Conservation (phyloP, 192 early-diverging fungal species). For the Dissophora globulifera region DNA sequence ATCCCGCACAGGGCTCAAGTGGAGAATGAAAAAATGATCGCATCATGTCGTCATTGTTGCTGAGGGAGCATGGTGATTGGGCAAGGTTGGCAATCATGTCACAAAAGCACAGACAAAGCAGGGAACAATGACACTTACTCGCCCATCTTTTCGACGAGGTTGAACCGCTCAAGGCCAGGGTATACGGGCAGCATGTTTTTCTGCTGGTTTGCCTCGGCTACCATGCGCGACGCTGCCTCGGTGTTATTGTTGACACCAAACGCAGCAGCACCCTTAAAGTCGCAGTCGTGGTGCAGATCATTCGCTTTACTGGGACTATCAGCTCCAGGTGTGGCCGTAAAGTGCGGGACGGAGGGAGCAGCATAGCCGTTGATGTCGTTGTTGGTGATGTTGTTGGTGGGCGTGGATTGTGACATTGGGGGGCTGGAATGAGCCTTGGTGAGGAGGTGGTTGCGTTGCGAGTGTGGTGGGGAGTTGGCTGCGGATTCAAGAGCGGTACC, state of each 20-base stretch:
- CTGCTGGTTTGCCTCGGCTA: slow-evolving; percentile 61
- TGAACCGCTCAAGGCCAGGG: slow-evolving; percentile 67
- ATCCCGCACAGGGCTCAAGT: too few species aligned
- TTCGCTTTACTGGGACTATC: too few species aligned
- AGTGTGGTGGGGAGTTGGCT: background rate
- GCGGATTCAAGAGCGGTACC: slow-evolving; percentile 3
- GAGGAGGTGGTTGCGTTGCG: too few species aligned
- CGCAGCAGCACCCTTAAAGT: too few species aligned
- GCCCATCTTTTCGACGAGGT: slow-evolving; percentile 73
- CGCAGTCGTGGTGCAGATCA: too few species aligned
- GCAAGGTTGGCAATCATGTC: too few species aligned
- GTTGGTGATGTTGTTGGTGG: background rate
- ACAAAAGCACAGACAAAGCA: too few species aligned
- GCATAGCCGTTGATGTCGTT: background rate
- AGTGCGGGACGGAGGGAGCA: background rate
- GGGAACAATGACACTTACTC: too few species aligned
- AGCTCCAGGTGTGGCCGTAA: background rate
- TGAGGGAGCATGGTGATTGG: background rate
- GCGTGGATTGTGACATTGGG: background rate
- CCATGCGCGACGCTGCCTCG: slow-evolving; percentile 57
- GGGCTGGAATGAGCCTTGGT: background rate
- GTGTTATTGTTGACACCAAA: slow-evolving; percentile 44
- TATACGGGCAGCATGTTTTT: slow-evolving; percentile 64
- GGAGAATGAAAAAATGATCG: too few species aligned
- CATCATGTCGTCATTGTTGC: too few species aligned